These are phyloP conservation scores for Fusarium burgessii DNA, from an alignment of 2,329 filamentous ascomycete species.

Conservation along the genomic window DNA sequence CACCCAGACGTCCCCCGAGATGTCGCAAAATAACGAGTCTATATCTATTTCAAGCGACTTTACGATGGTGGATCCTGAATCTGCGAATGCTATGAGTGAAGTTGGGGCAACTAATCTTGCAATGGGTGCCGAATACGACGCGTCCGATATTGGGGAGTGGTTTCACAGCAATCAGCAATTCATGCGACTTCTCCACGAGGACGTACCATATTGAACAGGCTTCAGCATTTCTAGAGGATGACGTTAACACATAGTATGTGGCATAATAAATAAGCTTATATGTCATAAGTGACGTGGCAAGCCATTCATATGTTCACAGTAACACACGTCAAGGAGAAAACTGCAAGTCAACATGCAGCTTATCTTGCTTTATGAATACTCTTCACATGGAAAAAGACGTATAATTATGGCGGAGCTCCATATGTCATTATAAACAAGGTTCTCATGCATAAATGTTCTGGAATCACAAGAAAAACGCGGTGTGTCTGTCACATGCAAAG, in stretches of 20 bases:
- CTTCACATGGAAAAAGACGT: neutral
- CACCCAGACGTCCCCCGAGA: constrained; percentile 16
- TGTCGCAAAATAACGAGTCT: neutral
- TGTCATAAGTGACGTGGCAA: neutral
- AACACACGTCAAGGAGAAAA: neutral
- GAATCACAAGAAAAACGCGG: neutral
- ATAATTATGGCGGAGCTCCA: neutral
- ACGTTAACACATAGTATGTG: neutral
- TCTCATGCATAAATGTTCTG: constrained; percentile 6
- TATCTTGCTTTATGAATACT: neutral
- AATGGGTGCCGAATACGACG: neutral
- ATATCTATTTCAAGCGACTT: neutral
- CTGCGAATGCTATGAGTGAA: neutral
- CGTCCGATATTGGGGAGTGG: constrained; percentile 19
- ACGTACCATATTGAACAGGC: constrained; percentile 4
- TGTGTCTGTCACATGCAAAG: constrained; percentile 20
- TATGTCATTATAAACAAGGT: neutral
- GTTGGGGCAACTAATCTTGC: no score
- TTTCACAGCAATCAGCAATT: constrained; percentile 36
- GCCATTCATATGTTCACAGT: neutral
- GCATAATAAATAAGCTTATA: neutral
- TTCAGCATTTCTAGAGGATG: neutral
- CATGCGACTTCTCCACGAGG: constrained; percentile 29
- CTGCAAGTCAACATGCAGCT: neutral
- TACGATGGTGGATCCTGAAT: neutral